These are phyloP conservation scores for Staphylotrichum longicolle DNA, from an alignment of 495 filamentous ascomycete species.

Conservation along the genomic window DNA sequence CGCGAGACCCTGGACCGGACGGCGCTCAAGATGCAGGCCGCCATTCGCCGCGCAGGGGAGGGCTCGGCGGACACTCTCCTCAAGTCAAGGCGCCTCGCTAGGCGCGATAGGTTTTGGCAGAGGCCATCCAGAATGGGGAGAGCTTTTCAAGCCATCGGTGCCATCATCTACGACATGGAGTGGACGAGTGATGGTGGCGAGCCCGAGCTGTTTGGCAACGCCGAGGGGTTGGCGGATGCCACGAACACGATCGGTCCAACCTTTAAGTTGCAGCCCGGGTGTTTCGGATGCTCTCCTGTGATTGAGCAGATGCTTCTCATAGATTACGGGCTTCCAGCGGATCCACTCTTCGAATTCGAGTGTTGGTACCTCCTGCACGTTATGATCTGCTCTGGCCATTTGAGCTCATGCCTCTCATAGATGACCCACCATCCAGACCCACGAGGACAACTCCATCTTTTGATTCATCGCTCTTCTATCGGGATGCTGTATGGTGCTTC, in stretches of 20 bases:
- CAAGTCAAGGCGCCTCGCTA: background rate
- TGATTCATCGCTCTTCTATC: background rate
- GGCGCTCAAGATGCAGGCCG: background rate
- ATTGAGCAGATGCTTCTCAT: background rate
- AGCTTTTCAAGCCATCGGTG: background rate
- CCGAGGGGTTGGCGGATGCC: background rate
- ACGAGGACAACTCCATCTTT: no score
- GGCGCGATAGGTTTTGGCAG: background rate
- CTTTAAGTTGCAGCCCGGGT: background rate
- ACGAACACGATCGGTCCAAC: background rate
- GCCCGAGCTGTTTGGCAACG: background rate
- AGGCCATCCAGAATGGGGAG: background rate
- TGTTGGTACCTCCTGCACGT: no score
- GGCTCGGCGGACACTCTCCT: background rate
- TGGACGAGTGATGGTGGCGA: background rate
- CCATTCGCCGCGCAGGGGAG: background rate
- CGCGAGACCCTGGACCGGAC: background rate
- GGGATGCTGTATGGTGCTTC: background rate
- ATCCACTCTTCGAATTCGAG: background rate
- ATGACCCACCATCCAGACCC: no score
- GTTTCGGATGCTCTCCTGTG: background rate
- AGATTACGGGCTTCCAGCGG: background rate
- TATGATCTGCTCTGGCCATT: no score
- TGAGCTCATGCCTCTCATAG: no score
- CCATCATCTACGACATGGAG: constrained; percentile 4